These are phyloP conservation scores for Candida suzukii DNA, from an alignment of 805 yeast genomes.

Conservation along the genomic window DNA sequence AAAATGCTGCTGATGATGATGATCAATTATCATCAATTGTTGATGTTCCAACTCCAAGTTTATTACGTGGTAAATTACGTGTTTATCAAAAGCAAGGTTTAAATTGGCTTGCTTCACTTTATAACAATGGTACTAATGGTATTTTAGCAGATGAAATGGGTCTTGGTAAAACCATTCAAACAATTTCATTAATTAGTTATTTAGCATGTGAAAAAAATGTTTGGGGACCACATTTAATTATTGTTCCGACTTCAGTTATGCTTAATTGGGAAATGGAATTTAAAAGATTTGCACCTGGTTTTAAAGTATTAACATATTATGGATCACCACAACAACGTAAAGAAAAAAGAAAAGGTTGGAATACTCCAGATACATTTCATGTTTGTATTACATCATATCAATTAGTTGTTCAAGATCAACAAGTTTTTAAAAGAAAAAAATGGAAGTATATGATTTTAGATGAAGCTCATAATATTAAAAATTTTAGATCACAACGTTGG, in stretches of 20 bases:
- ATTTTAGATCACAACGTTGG: constrained; percentile 96
- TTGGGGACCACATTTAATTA: constrained; percentile 98
- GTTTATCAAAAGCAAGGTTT: constrained; percentile 93
- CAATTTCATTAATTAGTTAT: constrained; percentile 78
- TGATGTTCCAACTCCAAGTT: constrained; percentile 73
- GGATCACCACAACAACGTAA: constrained; percentile 97
- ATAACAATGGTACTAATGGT: constrained; percentile 90
- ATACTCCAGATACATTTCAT: constrained; percentile 90
- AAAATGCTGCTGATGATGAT: constrained; percentile 17
- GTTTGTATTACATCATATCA: constrained; percentile 97
- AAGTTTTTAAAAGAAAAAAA: constrained; percentile 80
- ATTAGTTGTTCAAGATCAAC: constrained; percentile 95
- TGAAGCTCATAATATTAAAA: constrained; percentile 97
- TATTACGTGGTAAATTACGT: constrained; percentile 76
- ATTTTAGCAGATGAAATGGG: constrained; percentile 99
- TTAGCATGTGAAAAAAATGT: constrained; percentile 88
- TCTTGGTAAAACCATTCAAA: constrained; percentile 93
- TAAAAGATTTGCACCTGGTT: constrained; percentile 96
- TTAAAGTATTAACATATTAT: constrained; percentile 89
- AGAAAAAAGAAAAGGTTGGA: constrained; percentile 96
- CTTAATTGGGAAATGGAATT: constrained; percentile 99
- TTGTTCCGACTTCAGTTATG: constrained; percentile 96
- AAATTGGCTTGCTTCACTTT: constrained; percentile 93
- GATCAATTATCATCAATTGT: constrained; percentile 31
- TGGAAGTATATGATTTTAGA: constrained; percentile 98